Evolutionary conservation across 176 grass and related monocot species (phyloP), one percentile per base, ranked within the genome.

Genomic region (Carex myosuroides): DNA sequence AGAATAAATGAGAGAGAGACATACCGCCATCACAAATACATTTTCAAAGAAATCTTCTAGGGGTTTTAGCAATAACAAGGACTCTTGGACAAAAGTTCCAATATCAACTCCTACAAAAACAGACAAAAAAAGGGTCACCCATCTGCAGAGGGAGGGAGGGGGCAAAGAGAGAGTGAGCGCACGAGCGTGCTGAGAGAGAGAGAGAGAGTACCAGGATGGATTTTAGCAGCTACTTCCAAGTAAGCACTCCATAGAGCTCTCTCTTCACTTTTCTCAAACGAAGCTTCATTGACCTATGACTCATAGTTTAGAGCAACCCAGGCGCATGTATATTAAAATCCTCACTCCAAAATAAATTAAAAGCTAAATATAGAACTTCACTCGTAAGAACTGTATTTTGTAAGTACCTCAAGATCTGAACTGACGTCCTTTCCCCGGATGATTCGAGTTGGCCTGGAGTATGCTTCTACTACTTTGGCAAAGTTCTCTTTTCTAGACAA

Each of bases 11-110:
- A 32, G 26, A 30, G n/a, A 62, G 6, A 39, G 37, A 50, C 92
- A 89, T 90, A 98, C 95, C 77, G 58, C 95, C 95, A 98, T 98
- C 29, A 98, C 95, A 13, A 91, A 98, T 26, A 98, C 92, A 33
- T 89, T 93, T 65, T 90, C 89, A 74, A 98, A 98, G 85, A 98
- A 98, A 94, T 98, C 95, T 63, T 98, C 91, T 32, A 98, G 83
- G 10, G 95, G 92, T 57, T 90, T 91, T 73, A 91, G 83, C 74
- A 98, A 86, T 22, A 87, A 29, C 58, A 94, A 65, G 61, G 95
- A 98, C 29, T 89, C 91, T 39, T 93, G 70, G 0, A 66, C 83
- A 35, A 98, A 98, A 58, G 79, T 86, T 88, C 84, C 87, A 57
- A 98, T 80, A 83, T 91, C 86, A 21, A 93, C 82, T 24, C 87